Evolutionary conservation across 2,329 filamentous ascomycete genomes (phyloP), one percentile per base, ranked within the genome.

Genomic region (Cladosporium cucumerinum): DNA sequence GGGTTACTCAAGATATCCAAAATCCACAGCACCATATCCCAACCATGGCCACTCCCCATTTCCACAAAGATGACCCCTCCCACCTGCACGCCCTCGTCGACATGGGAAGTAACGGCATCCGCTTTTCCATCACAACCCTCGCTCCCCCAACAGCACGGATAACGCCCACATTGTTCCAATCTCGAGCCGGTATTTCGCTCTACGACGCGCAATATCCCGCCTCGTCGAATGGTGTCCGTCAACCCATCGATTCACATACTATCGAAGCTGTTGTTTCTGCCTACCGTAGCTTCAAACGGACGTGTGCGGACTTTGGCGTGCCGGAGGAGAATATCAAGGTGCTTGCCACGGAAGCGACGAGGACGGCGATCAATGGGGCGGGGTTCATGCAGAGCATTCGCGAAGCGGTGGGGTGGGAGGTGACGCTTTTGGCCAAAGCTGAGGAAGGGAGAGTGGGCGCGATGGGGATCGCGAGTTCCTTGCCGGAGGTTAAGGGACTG

Each of bases 101-200:
- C 61, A 75, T 75, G 73, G 73, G 73, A 65, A 92, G 92, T 81
- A 97, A 97, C 81, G 93, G 93, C 72, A 94, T 97, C 72, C 91
- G 93, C 63, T 96, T 96, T 82, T 94, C 92, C 52, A 92, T 97
- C 72, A 91, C 92, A 10, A 88, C 92, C 69, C 83, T 96, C n/a
- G 85, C 87, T 4, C 88, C 89, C 25, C 86, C 87, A 4, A 86
- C 82, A 46, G 84, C 90, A 26, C 89, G 93, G 26, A 86, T 93
- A 26, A 83, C 97, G 49, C 87, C 85, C 21, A 93, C 90, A 28
- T 72, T 97, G 64, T 96, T 92, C 78, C 87, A 90, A 71, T 87
- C 92, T 71, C 88, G 93, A 6, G 89, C 87, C 11, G 85, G 84
- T 25, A 95, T 97, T 65, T 97, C 93, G 1, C 84, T 97, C 12